Evolutionary conservation across 257 asterid species (phyloP).

Genomic region (Nicotiana tomentosiformis): DNA sequence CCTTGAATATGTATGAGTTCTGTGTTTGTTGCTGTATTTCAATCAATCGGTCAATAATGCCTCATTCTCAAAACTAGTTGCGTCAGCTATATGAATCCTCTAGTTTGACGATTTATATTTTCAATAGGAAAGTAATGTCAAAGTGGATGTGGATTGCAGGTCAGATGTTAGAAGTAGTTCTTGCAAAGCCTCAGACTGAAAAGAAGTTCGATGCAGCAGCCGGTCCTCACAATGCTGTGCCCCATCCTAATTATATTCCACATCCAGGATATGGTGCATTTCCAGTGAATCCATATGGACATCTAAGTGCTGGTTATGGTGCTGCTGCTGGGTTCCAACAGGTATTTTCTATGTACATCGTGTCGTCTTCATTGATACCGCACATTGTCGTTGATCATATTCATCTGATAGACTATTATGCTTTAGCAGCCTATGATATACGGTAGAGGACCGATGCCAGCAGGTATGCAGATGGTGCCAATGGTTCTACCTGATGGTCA

Average conservation of each 20-base stretch:
- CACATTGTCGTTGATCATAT: neutral
- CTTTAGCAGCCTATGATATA: slow-evolving; percentile 83
- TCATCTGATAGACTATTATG: neutral
- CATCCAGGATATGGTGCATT: slow-evolving; percentile 77
- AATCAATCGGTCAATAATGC: neutral
- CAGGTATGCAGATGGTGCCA: slow-evolving; percentile 99
- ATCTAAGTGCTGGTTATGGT: slow-evolving; percentile 62
- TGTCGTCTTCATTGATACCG: neutral
- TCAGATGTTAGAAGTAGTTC: slow-evolving; percentile 75
- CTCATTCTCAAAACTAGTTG: neutral
- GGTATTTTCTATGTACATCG: slow-evolving; percentile 29
- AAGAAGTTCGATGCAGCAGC: slow-evolving; percentile 58
- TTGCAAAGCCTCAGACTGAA: slow-evolving; percentile 94
- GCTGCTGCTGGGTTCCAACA: slow-evolving; percentile 78
- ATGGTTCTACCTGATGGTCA: slow-evolving; percentile 98
- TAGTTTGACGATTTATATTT: neutral
- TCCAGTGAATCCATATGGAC: slow-evolving; percentile 71
- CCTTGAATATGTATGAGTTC: neutral
- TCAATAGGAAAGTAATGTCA: slow-evolving; percentile 5
- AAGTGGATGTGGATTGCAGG: slow-evolving; percentile 40
- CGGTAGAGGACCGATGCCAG: slow-evolving; percentile 94
- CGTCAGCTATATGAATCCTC: neutral
- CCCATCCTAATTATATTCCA: slow-evolving; percentile 62
- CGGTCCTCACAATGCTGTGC: slow-evolving; percentile 45
- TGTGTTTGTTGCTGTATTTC: neutral